Evolutionary conservation across 2,329 filamentous ascomycete genomes (phyloP).

Genomic region (Chrysoporthe cubensis): DNA sequence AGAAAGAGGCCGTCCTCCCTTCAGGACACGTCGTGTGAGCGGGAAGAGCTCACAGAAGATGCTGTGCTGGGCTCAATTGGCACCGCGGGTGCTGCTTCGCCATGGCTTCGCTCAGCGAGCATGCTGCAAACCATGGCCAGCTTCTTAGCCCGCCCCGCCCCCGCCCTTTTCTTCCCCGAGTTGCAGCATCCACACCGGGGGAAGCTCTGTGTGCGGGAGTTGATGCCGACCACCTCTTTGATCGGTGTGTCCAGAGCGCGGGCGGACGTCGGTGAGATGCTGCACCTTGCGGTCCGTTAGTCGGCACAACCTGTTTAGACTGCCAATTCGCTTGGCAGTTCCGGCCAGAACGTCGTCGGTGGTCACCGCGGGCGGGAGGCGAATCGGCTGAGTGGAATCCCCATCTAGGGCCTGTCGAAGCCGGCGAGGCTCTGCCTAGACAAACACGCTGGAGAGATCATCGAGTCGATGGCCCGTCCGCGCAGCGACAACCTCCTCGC

Average conservation of each 20-base stretch:
- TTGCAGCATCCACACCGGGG: not conserved
- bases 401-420: not conserved
- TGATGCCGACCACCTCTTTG: not conserved
- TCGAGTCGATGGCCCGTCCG: not conserved
- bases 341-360: not conserved
- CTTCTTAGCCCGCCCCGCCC: not conserved
- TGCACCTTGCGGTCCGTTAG: not conserved
- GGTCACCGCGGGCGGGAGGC: not conserved
- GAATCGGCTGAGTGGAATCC: not conserved
- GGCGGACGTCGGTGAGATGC: slow-evolving; percentile 6
- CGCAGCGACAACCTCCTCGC: not conserved
- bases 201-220: not conserved
- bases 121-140: not conserved
- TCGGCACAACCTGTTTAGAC: not conserved
- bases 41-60: not conserved
- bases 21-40: not conserved
- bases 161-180: not conserved
- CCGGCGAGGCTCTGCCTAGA: not conserved
- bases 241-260: not conserved
- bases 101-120: not conserved
- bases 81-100: not conserved
- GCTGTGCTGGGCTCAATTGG: not conserved
- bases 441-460: not conserved
- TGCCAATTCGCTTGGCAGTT: not conserved
- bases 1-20: too few species aligned